These are phyloP conservation scores for Nymphaea thermarum DNA, from an alignment of 164 flowering plant species.

Conservation along the genomic window DNA sequence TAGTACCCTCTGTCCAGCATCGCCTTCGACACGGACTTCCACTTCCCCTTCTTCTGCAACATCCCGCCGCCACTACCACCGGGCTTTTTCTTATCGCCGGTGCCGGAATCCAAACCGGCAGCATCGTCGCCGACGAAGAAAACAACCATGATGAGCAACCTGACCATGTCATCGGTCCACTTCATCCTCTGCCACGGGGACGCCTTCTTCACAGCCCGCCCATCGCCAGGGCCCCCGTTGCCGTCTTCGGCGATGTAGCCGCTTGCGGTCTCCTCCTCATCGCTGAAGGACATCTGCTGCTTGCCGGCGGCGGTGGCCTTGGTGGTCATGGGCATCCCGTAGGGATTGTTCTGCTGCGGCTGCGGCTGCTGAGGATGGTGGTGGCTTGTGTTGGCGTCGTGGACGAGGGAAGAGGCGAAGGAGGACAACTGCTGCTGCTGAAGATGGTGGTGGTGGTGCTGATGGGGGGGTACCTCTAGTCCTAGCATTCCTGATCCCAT, in stretches of 20 bases:
- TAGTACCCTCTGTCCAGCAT: constrained; percentile 87
- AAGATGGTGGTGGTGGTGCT: constrained; percentile 9
- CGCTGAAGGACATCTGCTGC: constrained; percentile 2
- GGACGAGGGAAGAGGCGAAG: constrained; percentile 3
- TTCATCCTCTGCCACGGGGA: constrained; percentile 87
- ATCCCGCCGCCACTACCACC: constrained; percentile 27
- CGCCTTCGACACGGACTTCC: constrained; percentile 77
- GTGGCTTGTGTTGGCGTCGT: constrained; percentile 3
- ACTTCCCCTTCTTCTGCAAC: constrained; percentile 80
- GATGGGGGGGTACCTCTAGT: constrained; percentile 21
- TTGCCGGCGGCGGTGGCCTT: constrained; percentile 6
- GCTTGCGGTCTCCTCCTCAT: constrained; percentile 17
- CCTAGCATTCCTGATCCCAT: constrained; percentile 19
- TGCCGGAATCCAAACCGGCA: constrained; percentile 32
- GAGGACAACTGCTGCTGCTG: constrained; percentile 10
- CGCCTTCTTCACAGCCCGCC: constrained; percentile 26
- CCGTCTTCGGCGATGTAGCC: constrained; percentile 37
- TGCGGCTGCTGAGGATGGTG: constrained; percentile 8
- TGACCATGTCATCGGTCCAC: constrained; percentile 79
- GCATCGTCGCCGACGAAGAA: constrained; percentile 42
- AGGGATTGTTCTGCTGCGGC: neutral
- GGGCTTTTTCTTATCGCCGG: constrained; percentile 15
- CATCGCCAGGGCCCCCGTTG: constrained; percentile 15
- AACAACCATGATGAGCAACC: constrained; percentile 41
- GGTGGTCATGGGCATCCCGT: neutral